Conservation (phyloP, 2,329 filamentous ascomycete genomes). For the Diaporthe humulicola region DNA sequence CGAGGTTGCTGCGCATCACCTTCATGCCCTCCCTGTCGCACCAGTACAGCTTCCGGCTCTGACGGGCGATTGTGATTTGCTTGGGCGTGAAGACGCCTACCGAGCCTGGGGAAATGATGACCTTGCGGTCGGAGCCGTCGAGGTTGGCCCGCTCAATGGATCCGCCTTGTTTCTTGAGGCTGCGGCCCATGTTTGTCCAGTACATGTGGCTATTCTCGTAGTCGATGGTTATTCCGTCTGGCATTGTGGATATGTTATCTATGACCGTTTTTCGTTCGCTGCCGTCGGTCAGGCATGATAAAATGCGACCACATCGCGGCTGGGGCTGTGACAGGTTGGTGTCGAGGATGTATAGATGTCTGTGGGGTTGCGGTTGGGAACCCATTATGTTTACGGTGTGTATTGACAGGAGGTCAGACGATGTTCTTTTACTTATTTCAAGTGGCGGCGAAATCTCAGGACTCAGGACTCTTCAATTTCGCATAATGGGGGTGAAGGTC, state of each 20-base stretch:
- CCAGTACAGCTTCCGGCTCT: constrained; percentile 54
- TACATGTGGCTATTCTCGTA: constrained; percentile 53
- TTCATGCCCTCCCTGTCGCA: constrained; percentile 59
- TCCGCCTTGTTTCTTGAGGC: constrained; percentile 55
- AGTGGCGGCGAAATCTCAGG: background rate
- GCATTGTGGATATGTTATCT: constrained; percentile 47
- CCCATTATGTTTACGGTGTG: constrained; percentile 26
- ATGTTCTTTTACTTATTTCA: background rate
- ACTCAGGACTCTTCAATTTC: background rate
- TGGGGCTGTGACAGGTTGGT: constrained; percentile 44
- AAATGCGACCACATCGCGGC: constrained; percentile 41
- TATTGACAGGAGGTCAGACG: background rate
- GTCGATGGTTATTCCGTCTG: constrained; percentile 60
- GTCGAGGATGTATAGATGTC: constrained; percentile 47
- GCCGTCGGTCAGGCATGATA: constrained; percentile 43
- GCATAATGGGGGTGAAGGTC: no score
- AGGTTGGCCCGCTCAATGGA: constrained; percentile 52
- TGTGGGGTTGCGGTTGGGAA: constrained; percentile 1
- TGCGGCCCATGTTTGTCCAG: constrained; percentile 64
- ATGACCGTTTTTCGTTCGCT: constrained; percentile 44
- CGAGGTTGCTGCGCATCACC: constrained; percentile 54
- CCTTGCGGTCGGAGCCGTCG: constrained; percentile 60
- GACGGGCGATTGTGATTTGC: constrained; percentile 53
- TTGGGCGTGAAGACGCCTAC: constrained; percentile 61
- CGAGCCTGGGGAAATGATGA: constrained; percentile 57